Evolutionary conservation across 768 basidiomycete genomes (phyloP).

Genomic region (Candolleomyces eurysporus): DNA sequence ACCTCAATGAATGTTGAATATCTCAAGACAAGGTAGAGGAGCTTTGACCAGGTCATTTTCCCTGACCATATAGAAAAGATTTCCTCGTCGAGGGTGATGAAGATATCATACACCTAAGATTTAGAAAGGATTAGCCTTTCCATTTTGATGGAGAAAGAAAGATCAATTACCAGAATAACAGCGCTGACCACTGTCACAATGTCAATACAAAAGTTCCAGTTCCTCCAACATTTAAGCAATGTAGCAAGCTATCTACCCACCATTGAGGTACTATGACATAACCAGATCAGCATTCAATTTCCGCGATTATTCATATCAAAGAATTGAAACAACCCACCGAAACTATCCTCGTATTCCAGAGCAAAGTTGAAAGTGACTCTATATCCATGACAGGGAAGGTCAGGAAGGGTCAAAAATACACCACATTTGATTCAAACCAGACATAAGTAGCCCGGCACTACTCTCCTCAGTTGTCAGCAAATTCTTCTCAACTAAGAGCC

Average conservation of each 20-base stretch:
- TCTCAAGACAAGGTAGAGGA: conserved; percentile 19
- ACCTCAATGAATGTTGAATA: conserved; percentile 19
- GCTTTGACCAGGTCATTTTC: conserved; percentile 15
- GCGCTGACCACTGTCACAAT: conserved; percentile 3
- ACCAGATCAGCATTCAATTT: no score
- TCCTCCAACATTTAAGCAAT: background rate
- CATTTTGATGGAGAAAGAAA: background rate
- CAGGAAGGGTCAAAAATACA: no score
- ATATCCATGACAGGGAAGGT: background rate
- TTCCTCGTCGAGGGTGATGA: conserved; percentile 18
- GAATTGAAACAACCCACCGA: background rate
- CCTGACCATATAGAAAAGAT: conserved; percentile 15
- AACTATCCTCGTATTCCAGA: conserved; percentile 1
- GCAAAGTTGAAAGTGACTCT: background rate
- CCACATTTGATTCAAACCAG: no score
- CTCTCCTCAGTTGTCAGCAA: no score
- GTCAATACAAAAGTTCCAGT: background rate
- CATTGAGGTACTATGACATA: background rate
- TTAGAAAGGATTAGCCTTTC: background rate
- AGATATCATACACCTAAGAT: conserved; percentile 16
- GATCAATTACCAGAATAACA: background rate
- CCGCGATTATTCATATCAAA: background rate
- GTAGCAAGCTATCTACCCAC: background rate
- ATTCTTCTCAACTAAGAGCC: no score
- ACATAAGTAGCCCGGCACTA: no score